Base-by-base conservation (phyloP, 345 rosid genomes). In the Kandelia obovata region DNA sequence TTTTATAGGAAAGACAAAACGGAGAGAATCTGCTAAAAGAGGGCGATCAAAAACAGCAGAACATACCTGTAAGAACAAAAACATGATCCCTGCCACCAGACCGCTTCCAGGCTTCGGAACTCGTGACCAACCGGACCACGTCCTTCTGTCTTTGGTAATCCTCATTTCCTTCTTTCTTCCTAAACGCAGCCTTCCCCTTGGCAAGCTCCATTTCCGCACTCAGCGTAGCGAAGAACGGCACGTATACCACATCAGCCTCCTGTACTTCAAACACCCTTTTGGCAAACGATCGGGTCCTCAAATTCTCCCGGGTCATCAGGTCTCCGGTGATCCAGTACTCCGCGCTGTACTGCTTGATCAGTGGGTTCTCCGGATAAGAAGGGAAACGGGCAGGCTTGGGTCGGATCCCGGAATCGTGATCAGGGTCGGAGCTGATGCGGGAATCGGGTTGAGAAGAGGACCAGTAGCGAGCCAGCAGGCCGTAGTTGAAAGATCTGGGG, bases 261-360 rank as follows among this genome's bases (percentile, higher is more conserved):
- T 71, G 70, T 27, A 64, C 78, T 46, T 72, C 78, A 47, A 65
- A 77, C 28, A 92, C 96, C 78, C 98, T 83, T 65, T 75, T 80
- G 1, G 96, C 92, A 58, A 83, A 86, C 19, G 98, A 92, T 53
- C 58, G 73, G 16, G 70, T 62, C 62, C 88, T 79, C 20, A 79
- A 52, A 19, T 71, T 83, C 9, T 31, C 69, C 9, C 92, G 91
- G 3, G 92, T 87, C 82, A 87, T 88, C n/a, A 95, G 80, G 77
- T 95, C 99, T 6, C 89, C 92, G 71, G 88, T 62, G 75, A 95
- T 82, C 99, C 99, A 95, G 66, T 88, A 90, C 91, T 95, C 99
- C 2, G 98, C 98, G 51, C 97, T 95, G 81, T 95, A 95, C 78
- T 95, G 99, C 78, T 90, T 92, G 61, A 92, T 88, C 78, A 95